Percentiles rank a stretch among this genome's conserved stretches.
These are phyloP conservation scores for Amanita thiersii DNA, from an alignment of 768 basidiomycete genomes.

Conservation along the genomic window DNA sequence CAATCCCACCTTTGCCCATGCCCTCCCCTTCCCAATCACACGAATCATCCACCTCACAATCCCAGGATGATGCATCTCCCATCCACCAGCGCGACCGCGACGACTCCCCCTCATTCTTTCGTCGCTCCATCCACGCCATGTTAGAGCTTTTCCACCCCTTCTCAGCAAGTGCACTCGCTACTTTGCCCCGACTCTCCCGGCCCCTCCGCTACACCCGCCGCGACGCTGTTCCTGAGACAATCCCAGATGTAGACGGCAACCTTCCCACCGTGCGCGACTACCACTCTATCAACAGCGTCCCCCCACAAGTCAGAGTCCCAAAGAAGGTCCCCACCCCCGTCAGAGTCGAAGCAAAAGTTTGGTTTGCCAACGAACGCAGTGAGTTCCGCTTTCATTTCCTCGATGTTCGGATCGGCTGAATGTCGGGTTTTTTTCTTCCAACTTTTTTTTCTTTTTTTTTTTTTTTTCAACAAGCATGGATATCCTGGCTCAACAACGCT, in stretches of 20 bases:
- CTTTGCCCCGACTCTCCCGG: conserved; percentile 33
- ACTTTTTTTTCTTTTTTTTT: not conserved
- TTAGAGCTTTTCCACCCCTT: conserved; percentile 57
- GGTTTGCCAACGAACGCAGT: conserved; percentile 97
- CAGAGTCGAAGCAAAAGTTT: conserved; percentile 91
- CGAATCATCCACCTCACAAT: not conserved
- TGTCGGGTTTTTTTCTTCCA: not conserved
- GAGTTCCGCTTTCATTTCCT: conserved; percentile 15
- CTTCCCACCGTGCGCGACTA: conserved; percentile 65
- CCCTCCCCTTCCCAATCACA: not conserved
- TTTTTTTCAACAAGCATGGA: conserved; percentile 55
- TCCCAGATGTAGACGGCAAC: conserved; percentile 40
- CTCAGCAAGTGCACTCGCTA: conserved; percentile 52
- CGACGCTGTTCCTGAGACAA: conserved; percentile 64
- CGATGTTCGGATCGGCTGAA: not conserved
- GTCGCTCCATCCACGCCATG: conserved; percentile 17
- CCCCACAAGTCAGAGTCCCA: conserved; percentile 63
- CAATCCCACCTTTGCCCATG: not conserved
- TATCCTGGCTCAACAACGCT: conserved; percentile 84
- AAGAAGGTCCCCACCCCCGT: conserved; percentile 78
- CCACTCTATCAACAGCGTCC: conserved; percentile 59
- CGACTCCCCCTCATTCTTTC: conserved; percentile 3
- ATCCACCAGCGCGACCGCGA: not conserved
- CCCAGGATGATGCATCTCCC: conserved; percentile 4
- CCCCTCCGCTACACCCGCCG: conserved; percentile 55